Conservation (phyloP, 257 asterid species). For the Solanum chiquidenum region DNA sequence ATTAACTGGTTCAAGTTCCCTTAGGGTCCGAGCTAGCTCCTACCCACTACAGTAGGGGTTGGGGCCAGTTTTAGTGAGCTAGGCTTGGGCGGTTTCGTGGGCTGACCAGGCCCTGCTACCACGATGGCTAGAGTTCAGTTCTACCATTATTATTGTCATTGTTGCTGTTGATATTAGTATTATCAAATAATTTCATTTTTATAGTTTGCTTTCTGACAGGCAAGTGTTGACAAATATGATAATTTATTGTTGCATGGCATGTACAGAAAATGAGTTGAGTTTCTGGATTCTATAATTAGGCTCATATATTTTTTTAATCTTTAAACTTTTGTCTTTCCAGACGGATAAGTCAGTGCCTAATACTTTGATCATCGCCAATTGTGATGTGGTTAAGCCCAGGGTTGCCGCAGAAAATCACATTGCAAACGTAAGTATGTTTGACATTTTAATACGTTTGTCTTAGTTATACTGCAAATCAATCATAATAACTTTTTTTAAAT, state of each 20-base stretch:
- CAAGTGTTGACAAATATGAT: not conserved
- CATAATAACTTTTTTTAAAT: slow-evolving; percentile 1
- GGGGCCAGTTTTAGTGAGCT: not conserved
- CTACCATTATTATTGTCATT: not conserved
- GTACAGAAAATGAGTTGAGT: not conserved
- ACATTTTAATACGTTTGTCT: not conserved
- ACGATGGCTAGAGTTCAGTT: not conserved
- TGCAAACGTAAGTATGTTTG: slow-evolving; percentile 46
- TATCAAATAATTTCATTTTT: not conserved
- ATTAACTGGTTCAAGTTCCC: not conserved
- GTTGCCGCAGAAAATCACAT: slow-evolving; percentile 83
- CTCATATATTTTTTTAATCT: not conserved
- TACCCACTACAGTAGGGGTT: not conserved
- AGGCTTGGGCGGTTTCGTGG: not conserved
- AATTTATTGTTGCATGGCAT: not conserved
- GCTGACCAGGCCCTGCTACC: not conserved
- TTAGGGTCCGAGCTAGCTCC: not conserved
- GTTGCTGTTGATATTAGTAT: not conserved
- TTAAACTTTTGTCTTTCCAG: slow-evolving; percentile 22
- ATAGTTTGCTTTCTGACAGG: not conserved
- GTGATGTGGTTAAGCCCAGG: slow-evolving; percentile 89
- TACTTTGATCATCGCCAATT: slow-evolving; percentile 84
- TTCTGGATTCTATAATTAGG: not conserved
- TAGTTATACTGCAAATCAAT: not conserved
- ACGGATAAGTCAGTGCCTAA: slow-evolving; percentile 92